phyloP scores from a whole-genome alignment of 208 protist genomes.

The Porcisia deanei region DNA sequence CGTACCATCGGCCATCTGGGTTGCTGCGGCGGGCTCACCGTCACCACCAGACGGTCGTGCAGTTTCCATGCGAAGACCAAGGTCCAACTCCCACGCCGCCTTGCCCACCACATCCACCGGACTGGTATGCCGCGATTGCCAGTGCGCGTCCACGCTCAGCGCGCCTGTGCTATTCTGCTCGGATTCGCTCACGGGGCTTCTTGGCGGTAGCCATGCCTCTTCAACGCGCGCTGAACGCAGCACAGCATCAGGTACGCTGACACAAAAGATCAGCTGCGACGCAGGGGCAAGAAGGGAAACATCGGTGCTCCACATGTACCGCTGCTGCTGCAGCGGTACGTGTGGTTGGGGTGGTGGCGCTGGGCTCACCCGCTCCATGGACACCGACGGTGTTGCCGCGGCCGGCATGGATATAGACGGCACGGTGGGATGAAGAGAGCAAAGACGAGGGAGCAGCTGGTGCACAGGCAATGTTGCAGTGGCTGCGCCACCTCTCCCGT shows the following conservation, averaged over 20 bases:
- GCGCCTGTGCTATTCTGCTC: not conserved
- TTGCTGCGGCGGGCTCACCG: not conserved
- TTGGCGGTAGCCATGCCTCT: conserved; percentile 11
- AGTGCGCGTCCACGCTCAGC: not conserved
- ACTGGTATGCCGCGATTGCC: not conserved
- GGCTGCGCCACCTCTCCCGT: not conserved
- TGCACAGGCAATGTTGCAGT: not conserved
- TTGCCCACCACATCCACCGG: conserved; percentile 6
- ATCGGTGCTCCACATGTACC: conserved; percentile 26
- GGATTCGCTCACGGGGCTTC: not conserved
- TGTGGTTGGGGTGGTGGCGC: not conserved
- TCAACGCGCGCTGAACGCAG: conserved; percentile 11
- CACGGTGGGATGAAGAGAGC: not conserved
- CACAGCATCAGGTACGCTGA: conserved; percentile 3
- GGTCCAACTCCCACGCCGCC: conserved; percentile 14
- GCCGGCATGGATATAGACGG: not conserved
- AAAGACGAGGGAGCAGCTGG: conserved; percentile 1
- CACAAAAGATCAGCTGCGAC: conserved; percentile 13
- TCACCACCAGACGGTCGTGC: not conserved
- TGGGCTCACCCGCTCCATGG: not conserved
- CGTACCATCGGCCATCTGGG: not conserved
- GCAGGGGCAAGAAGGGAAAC: conserved; percentile 3
- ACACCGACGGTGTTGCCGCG: not conserved
- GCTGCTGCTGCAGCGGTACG: conserved; percentile 1
- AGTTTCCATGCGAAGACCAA: not conserved